Percentiles rank a stretch among this genome's conserved stretches.
These are phyloP conservation scores for Trametes villosa DNA, from an alignment of 768 basidiomycete genomes.

Conservation along the genomic window DNA sequence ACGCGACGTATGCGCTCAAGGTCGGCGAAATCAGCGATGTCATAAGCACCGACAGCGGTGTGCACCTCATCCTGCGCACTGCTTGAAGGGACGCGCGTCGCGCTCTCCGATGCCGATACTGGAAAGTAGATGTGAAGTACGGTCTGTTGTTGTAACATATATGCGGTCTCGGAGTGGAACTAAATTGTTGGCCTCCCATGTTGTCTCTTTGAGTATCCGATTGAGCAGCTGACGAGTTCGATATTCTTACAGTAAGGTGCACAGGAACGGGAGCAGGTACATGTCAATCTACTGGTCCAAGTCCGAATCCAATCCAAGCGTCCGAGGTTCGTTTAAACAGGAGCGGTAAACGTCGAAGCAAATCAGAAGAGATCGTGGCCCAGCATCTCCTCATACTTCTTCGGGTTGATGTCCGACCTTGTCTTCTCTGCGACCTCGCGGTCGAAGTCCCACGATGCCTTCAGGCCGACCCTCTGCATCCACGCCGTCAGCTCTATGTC, in stretches of 20 bases:
- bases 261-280: no score
- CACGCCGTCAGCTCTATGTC: neutral
- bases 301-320: no score
- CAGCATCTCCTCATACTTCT: slow-evolving; percentile 30
- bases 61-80: slow-evolving; percentile 91
- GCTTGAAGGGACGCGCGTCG: slow-evolving; percentile 34
- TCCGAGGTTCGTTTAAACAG: no score
- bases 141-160: neutral
- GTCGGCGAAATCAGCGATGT: slow-evolving; percentile 81
- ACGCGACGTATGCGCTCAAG: slow-evolving; percentile 73
- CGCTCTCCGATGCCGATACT: neutral
- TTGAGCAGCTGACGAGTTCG: no score
- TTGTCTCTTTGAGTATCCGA: no score
- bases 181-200: no score
- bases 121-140: neutral
- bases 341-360: neutral
- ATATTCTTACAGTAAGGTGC: no score
- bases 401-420: slow-evolving; percentile 25
- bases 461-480: slow-evolving; percentile 28
- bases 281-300: neutral
- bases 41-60: slow-evolving; percentile 91
- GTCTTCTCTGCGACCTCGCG: slow-evolving; percentile 25
- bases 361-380: slow-evolving; percentile 25
- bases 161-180: neutral
- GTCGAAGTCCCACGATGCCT: slow-evolving; percentile 28